Conservation (phyloP, 257 asterid species). For the Leonotis leonurus region DNA sequence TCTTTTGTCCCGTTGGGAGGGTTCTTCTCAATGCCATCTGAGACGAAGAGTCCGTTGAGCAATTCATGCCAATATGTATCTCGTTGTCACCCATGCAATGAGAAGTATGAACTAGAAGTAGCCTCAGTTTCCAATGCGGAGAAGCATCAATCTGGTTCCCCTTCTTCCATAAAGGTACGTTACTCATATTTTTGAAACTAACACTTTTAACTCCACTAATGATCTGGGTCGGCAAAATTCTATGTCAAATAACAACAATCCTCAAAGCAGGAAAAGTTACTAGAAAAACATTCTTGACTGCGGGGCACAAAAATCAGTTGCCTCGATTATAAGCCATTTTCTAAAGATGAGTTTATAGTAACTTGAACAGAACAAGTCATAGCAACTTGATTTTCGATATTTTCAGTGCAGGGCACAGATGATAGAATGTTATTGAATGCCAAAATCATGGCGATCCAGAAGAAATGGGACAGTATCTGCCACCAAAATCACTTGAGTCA, state of each 20-base stretch:
- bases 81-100: conserved; percentile 60
- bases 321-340: too few species aligned
- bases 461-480: conserved; percentile 64
- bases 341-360: background rate
- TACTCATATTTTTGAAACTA: background rate
- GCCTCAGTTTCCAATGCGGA: background rate
- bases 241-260: too few species aligned
- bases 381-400: conserved; percentile 36
- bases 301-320: too few species aligned
- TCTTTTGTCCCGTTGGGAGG: conserved; percentile 97
- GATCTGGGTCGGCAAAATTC: too few species aligned
- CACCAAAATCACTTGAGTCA: conserved; percentile 41
- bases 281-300: too few species aligned
- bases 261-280: background rate
- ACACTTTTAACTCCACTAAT: too few species aligned
- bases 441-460: conserved; percentile 39
- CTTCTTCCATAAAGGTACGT: background rate
- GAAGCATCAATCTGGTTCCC: background rate
- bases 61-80: conserved; percentile 31
- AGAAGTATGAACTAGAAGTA: conserved; percentile 46
- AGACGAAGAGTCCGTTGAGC: conserved; percentile 36
- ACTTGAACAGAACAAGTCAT: conserved; percentile 15
- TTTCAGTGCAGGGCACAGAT: conserved; percentile 80
- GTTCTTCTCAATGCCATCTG: conserved; percentile 67
- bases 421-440: conserved; percentile 43